Percentiles rank a stretch among this genome's conserved stretches.
Evolutionary conservation across 768 basidiomycete genomes (phyloP).

Genomic region (Daedaleopsis nitida): DNA sequence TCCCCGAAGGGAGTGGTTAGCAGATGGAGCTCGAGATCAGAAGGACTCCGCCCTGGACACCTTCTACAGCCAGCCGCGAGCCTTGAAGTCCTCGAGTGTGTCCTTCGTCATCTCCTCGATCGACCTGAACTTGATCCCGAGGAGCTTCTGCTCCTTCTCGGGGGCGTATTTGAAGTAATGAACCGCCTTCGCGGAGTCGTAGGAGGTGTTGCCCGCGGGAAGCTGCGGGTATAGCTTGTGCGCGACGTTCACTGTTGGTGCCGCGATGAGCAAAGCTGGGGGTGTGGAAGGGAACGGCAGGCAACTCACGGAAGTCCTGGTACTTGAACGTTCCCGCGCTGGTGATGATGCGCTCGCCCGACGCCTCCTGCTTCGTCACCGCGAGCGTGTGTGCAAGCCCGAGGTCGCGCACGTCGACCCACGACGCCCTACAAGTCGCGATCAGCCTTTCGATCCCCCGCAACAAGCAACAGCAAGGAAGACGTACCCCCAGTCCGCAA

Average conservation of each 20-base stretch:
- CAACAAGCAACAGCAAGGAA: background rate
- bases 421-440: background rate
- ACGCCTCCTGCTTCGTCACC: slow-evolving; percentile 50
- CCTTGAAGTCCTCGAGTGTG: slow-evolving; percentile 41
- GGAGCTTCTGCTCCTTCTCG: slow-evolving; percentile 36
- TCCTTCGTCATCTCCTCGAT: slow-evolving; percentile 42
- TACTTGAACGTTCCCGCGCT: slow-evolving; percentile 31
- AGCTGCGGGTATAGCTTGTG: background rate
- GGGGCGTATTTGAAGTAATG: slow-evolving; percentile 36
- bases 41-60: too few species aligned
- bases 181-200: slow-evolving; percentile 22
- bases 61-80: slow-evolving; percentile 27
- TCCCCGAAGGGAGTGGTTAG: too few species aligned
- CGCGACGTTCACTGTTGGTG: slow-evolving; percentile 4
- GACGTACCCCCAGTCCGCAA: background rate
- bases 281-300: background rate
- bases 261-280: background rate
- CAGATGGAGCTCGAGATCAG: too few species aligned
- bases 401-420: slow-evolving; percentile 54
- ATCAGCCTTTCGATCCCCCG: background rate
- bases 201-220: slow-evolving; percentile 6
- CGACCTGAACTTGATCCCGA: slow-evolving; percentile 44
- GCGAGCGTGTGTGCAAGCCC: slow-evolving; percentile 54
- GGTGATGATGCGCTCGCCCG: slow-evolving; percentile 58
- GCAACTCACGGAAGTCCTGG: slow-evolving; percentile 13